Evolutionary conservation across 306 rosid genomes (phyloP).

Genomic region (Urtica urens): DNA sequence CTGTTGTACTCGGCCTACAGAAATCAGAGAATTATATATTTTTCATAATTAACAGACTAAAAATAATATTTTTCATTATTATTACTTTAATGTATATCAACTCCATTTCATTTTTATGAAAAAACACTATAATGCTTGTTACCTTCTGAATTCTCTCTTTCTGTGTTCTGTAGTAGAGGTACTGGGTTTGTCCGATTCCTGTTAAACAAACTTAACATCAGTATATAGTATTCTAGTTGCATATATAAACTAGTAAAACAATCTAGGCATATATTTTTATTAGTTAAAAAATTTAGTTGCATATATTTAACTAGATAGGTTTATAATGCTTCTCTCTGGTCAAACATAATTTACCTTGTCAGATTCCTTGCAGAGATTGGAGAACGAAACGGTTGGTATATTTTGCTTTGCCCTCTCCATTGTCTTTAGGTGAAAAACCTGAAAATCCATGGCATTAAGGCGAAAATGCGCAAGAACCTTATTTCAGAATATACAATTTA

Average conservation of each 20-base stretch:
- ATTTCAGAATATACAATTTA: not conserved
- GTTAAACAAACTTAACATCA: constrained; percentile 16
- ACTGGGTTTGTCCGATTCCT: constrained; percentile 42
- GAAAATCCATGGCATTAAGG: constrained; percentile 21
- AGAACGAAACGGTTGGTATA: constrained; percentile 41
- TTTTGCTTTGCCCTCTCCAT: constrained; percentile 80
- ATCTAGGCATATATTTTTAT: not conserved
- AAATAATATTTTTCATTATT: too few relatives aligned
- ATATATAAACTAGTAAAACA: not conserved
- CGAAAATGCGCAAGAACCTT: constrained; percentile 13
- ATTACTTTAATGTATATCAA: too few relatives aligned
- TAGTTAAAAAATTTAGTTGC: not conserved
- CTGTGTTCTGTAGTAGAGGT: constrained; percentile 30
- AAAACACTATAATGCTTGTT: constrained; percentile 3
- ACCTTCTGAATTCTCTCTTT: constrained; percentile 53
- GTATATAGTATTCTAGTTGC: not conserved
- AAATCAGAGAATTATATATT: too few relatives aligned
- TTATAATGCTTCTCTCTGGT: not conserved
- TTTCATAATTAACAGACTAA: too few relatives aligned
- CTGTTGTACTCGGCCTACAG: constrained; percentile 46
- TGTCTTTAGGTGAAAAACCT: constrained; percentile 88
- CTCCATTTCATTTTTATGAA: constrained; percentile 4
- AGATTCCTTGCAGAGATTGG: constrained; percentile 32
- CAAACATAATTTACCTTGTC: constrained; percentile 37
- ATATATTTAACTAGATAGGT: not conserved